Conservation (phyloP, 805 yeast species). For the Yarrowia alimentaria region DNA sequence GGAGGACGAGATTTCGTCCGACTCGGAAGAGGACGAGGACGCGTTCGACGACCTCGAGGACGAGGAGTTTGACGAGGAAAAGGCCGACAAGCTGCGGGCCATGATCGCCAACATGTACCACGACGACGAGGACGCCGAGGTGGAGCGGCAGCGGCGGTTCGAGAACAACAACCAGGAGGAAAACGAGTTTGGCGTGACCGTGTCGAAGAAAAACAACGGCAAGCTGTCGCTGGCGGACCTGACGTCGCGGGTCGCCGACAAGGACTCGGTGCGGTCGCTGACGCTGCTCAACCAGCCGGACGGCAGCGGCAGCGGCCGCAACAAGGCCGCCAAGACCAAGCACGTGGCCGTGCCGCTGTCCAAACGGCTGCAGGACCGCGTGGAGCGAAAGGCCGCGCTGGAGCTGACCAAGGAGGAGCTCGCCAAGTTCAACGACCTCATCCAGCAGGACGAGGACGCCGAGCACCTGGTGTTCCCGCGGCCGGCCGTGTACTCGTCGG, state of each 20-base stretch:
- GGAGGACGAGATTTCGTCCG: constrained; percentile 31
- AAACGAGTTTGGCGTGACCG: constrained; percentile 61
- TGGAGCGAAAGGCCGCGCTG: constrained; percentile 86
- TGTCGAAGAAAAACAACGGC: constrained; percentile 39
- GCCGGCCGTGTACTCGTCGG: constrained; percentile 39
- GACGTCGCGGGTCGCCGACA: constrained; percentile 52
- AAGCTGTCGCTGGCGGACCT: constrained; percentile 74
- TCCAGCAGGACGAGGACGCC: constrained; percentile 74
- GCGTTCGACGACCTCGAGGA: no score
- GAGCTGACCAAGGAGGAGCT: constrained; percentile 85
- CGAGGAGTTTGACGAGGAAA: constrained; percentile 40
- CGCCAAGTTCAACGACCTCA: constrained; percentile 82
- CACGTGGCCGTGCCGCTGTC: constrained; percentile 81
- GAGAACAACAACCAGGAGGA: constrained; percentile 58
- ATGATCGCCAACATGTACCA: constrained; percentile 35
- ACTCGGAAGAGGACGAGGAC: background rate
- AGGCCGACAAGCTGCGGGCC: constrained; percentile 47
- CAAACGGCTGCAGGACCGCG: constrained; percentile 75
- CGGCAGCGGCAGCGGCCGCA: no score
- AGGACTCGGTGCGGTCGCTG: constrained; percentile 50
- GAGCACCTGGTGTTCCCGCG: constrained; percentile 81
- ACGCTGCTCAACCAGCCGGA: no score
- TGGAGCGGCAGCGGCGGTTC: constrained; percentile 49
- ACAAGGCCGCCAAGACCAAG: constrained; percentile 40
- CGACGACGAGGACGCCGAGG: constrained; percentile 35